A percentile compares a stretch with the other conserved stretches of the same genome.
phyloP scores from a whole-genome alignment of 495 filamentous ascomycete genomes.

The Sordaria brevicollis region DNA sequence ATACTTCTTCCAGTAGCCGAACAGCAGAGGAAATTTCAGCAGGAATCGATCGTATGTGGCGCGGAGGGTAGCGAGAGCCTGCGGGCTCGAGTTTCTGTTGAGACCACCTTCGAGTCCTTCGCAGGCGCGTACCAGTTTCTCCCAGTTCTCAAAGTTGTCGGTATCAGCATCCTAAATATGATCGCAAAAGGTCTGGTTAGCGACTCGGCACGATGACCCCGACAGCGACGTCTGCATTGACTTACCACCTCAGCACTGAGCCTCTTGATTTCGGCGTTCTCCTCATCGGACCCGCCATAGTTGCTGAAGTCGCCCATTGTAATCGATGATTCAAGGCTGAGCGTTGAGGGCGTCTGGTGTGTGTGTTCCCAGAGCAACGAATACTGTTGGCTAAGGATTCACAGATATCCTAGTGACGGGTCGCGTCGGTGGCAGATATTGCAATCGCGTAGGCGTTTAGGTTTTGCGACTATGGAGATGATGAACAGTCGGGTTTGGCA shows the following conservation, averaged over 20 bases:
- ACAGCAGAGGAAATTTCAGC: constrained; percentile 88
- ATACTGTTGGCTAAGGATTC: neutral
- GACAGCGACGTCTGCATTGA: constrained; percentile 1
- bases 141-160: constrained; percentile 93
- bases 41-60: constrained; percentile 86
- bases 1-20: constrained; percentile 99
- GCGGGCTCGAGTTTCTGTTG: constrained; percentile 91
- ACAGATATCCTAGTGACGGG: neutral
- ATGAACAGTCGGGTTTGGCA: neutral
- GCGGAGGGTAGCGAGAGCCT: constrained; percentile 77
- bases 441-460: neutral
- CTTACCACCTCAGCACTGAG: constrained; percentile 70
- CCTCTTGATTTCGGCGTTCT: constrained; percentile 74
- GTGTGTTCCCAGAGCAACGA: constrained; percentile 1
- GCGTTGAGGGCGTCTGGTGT: neutral
- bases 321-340: neutral
- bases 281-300: constrained; percentile 72
- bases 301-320: constrained; percentile 39
- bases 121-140: constrained; percentile 74
- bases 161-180: constrained; percentile 53
- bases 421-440: neutral
- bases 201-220: neutral
- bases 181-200: neutral
- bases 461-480: neutral
- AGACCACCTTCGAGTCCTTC: constrained; percentile 85